These are phyloP conservation scores for Psilocybe cyanescens DNA, from an alignment of 768 basidiomycete genomes.

Conservation along the genomic window DNA sequence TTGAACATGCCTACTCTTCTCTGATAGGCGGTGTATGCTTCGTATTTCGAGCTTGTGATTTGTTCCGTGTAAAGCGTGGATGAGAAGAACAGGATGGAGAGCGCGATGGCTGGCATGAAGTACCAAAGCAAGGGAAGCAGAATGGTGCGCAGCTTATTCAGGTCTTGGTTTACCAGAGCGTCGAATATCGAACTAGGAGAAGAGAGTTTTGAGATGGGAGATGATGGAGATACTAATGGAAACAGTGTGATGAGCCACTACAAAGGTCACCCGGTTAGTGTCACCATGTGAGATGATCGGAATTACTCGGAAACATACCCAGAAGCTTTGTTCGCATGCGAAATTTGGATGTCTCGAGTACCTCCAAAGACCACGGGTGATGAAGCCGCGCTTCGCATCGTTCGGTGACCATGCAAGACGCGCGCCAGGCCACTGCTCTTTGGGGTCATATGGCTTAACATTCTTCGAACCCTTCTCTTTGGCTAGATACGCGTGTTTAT, in stretches of 20 bases:
- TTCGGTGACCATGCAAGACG: conserved; percentile 67
- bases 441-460: conserved; percentile 41
- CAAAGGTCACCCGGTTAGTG: not conserved
- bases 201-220: conserved; percentile 23
- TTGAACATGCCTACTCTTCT: conserved; percentile 83
- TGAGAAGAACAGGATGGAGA: conserved; percentile 73
- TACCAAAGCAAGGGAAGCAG: conserved; percentile 25
- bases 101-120: conserved; percentile 59
- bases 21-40: conserved; percentile 72
- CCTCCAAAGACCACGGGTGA: conserved; percentile 84
- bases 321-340: conserved; percentile 87
- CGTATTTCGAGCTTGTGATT: conserved; percentile 77
- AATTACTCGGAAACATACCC: conserved; percentile 50
- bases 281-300: not conserved
- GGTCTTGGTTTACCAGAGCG: conserved; percentile 20
- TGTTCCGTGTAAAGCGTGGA: conserved; percentile 84
- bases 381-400: conserved; percentile 80
- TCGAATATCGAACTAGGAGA: conserved; percentile 16
- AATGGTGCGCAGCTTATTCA: conserved; percentile 34
- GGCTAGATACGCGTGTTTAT: conserved; percentile 60
- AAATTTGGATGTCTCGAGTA: conserved; percentile 94
- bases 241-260: conserved; percentile 74
- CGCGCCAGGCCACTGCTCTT: conserved; percentile 66
- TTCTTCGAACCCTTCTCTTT: conserved; percentile 33
- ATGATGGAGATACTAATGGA: conserved; percentile 53